phyloP scores from a whole-genome alignment of 2,329 filamentous ascomycete species.

The Xylaria sp. region DNA sequence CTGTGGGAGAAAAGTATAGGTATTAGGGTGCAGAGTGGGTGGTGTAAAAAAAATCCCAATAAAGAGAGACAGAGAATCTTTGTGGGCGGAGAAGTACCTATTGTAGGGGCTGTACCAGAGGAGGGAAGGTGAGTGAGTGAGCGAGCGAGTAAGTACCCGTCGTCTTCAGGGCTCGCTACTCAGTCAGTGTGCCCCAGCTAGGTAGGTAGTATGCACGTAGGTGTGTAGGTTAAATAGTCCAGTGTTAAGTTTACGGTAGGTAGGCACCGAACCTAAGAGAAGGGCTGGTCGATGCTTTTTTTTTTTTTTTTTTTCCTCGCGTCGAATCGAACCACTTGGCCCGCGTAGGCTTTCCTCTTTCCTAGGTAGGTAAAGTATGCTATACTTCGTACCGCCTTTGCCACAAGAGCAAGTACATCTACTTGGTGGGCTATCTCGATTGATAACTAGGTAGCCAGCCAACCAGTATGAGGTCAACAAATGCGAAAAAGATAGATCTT shows the following conservation, averaged over 20 bases:
- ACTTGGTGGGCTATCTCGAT: not conserved
- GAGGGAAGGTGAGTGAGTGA: not conserved
- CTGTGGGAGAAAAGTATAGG: conserved; percentile 26
- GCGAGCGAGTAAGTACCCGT: not conserved
- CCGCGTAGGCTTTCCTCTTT: not conserved
- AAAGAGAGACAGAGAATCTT: conserved; percentile 21
- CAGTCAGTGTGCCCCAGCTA: not conserved
- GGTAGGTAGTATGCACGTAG: conserved; percentile 2
- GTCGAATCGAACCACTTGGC: not conserved
- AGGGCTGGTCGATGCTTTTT: conserved; percentile 8
- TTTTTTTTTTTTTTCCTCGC: not conserved
- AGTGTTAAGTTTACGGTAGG: not conserved
- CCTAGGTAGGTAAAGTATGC: conserved; percentile 11
- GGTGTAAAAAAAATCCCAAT: conserved; percentile 19
- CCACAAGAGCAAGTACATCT: not conserved
- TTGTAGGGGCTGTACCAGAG: not conserved
- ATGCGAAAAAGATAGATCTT: not conserved
- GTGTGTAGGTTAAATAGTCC: not conserved
- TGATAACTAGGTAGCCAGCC: not conserved
- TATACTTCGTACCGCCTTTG: not conserved
- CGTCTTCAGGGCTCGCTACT: conserved; percentile 4
- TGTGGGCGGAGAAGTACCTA: conserved; percentile 22
- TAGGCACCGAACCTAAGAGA: not conserved
- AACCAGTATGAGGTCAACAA: not conserved
- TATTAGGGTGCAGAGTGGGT: conserved; percentile 26